Conservation (phyloP, 1,284 basidiomycete genomes). For the Malassezia globosa region DNA sequence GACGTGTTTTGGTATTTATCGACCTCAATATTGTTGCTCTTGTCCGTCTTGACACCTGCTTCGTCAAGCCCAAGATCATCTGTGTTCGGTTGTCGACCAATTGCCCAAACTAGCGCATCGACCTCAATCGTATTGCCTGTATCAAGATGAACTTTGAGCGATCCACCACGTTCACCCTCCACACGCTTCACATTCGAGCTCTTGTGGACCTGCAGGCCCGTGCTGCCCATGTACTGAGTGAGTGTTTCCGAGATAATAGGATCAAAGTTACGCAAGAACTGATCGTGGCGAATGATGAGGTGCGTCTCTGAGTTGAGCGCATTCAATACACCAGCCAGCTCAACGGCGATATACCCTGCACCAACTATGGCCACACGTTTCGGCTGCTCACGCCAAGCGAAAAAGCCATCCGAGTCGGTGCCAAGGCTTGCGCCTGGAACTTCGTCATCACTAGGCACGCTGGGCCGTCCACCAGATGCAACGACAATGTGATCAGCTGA, state of each 20-base stretch:
- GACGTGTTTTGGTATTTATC: slow-evolving; percentile 73
- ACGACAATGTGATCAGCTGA: slow-evolving; percentile 50
- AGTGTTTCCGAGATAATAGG: slow-evolving; percentile 72
- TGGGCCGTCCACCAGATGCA: slow-evolving; percentile 76
- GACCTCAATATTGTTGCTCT: slow-evolving; percentile 70
- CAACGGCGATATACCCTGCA: slow-evolving; percentile 94
- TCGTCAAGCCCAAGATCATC: slow-evolving; percentile 66
- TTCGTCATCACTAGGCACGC: slow-evolving; percentile 63
- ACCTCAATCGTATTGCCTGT: slow-evolving; percentile 68
- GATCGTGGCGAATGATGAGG: slow-evolving; percentile 76
- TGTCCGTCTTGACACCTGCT: slow-evolving; percentile 63
- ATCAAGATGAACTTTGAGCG: slow-evolving; percentile 40
- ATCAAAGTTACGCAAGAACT: slow-evolving; percentile 85
- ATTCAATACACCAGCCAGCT: slow-evolving; percentile 50
- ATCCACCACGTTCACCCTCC: slow-evolving; percentile 51
- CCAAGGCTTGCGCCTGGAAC: slow-evolving; percentile 84
- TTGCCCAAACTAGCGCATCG: slow-evolving; percentile 84
- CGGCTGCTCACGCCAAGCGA: slow-evolving; percentile 77
- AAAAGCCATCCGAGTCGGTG: slow-evolving; percentile 91
- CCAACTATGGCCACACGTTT: slow-evolving; percentile 86
- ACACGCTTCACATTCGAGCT: slow-evolving; percentile 64
- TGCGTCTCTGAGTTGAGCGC: slow-evolving; percentile 62
- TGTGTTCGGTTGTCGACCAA: slow-evolving; percentile 75
- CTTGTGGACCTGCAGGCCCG: slow-evolving; percentile 76
- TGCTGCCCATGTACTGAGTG: slow-evolving; percentile 87